Conservation (phyloP, 306 rosid species). For the Echinosophora koreensis region DNA sequence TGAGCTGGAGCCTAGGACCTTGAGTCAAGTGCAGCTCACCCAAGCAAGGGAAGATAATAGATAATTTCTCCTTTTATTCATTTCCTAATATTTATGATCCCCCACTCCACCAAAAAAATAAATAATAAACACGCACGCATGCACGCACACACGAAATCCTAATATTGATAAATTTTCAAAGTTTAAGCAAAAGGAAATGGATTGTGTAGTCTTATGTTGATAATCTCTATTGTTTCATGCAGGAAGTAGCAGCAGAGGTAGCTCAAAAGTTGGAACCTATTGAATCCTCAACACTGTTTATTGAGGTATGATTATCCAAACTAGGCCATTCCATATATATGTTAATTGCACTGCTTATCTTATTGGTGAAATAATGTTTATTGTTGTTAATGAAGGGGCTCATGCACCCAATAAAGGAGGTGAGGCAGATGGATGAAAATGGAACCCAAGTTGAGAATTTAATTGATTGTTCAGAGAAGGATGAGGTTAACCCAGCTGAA, state of each 20-base stretch:
- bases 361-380: background rate
- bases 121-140: too few relatives aligned
- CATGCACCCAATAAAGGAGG: constrained; percentile 49
- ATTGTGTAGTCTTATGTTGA: constrained; percentile 3
- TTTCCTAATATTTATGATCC: background rate
- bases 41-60: constrained; percentile 69
- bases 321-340: background rate
- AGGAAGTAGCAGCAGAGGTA: constrained; percentile 87
- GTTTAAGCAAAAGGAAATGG: constrained; percentile 3
- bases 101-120: background rate
- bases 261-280: constrained; percentile 64
- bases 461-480: constrained; percentile 42
- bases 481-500: constrained; percentile 17
- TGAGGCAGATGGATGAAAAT: constrained; percentile 31
- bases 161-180: background rate
- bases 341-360: background rate
- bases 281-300: constrained; percentile 66
- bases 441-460: constrained; percentile 30
- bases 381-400: constrained; percentile 50
- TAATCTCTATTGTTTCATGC: constrained; percentile 42
- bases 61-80: background rate
- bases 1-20: constrained; percentile 84
- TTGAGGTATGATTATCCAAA: constrained; percentile 54
- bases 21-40: constrained; percentile 65
- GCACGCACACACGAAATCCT: background rate